Evolutionary conservation across 352 stramenopile species (phyloP).

Genomic region (Phytophthora agathidicida): DNA sequence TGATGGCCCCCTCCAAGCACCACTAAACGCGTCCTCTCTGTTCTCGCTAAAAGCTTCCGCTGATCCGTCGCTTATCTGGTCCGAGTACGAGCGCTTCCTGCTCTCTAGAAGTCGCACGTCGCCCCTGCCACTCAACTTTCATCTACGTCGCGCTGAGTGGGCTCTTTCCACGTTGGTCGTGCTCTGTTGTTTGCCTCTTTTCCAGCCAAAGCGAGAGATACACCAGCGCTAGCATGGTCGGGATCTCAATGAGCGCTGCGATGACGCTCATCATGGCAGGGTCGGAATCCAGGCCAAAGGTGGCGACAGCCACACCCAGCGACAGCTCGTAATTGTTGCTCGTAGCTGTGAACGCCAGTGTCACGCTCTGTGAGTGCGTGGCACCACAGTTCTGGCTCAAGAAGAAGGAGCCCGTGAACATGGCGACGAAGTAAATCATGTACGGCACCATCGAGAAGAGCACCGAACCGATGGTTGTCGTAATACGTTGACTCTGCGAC

Average conservation of each 20-base stretch:
- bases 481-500: conserved; percentile 71
- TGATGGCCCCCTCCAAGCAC: conserved; percentile 9
- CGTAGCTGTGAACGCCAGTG: conserved; percentile 78
- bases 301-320: conserved; percentile 65
- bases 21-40: conserved; percentile 13
- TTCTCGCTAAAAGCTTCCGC: conserved; percentile 11
- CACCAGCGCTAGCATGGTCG: conserved; percentile 44
- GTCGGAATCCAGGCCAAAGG: conserved; percentile 76
- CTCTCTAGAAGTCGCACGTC: conserved; percentile 23
- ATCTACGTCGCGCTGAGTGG: conserved; percentile 70
- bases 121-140: conserved; percentile 43
- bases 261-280: conserved; percentile 60
- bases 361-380: conserved; percentile 52
- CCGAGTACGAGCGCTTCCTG: conserved; percentile 41
- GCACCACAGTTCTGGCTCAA: conserved; percentile 40
- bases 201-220: conserved; percentile 37
- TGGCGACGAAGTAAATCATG: conserved; percentile 66
- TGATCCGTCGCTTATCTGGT: conserved; percentile 26
- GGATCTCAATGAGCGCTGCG: conserved; percentile 50
- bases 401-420: conserved; percentile 57
- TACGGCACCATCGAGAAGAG: conserved; percentile 65
- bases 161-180: conserved; percentile 32
- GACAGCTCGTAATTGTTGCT: conserved; percentile 89
- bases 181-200: background rate
- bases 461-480: conserved; percentile 54